Evolutionary conservation across 805 yeast species (phyloP).

Genomic region (Saccharomycopsis vini): DNA sequence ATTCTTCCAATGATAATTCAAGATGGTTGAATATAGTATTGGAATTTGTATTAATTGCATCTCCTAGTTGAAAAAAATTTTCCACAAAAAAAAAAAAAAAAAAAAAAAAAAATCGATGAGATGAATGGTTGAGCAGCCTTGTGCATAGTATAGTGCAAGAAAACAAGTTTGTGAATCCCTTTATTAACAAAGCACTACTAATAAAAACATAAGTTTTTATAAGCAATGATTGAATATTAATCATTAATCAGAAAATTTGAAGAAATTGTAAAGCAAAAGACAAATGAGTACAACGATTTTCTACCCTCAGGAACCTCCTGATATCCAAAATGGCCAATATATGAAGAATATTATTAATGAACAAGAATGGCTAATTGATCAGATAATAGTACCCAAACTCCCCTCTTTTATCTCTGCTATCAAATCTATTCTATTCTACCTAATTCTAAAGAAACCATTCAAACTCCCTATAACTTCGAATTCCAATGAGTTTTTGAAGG

Average conservation of each 20-base stretch:
- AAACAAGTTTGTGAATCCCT: no score
- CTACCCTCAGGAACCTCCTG: constrained; percentile 4
- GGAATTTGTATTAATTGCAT: no score
- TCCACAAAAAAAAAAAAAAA: neutral
- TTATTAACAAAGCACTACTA: no score
- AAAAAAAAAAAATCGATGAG: neutral
- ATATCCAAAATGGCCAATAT: neutral
- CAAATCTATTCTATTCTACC: constrained; percentile 11
- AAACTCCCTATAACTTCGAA: constrained; percentile 18
- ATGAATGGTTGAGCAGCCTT: neutral
- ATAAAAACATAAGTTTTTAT: no score
- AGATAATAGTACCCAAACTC: constrained; percentile 15
- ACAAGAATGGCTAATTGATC: constrained; percentile 16
- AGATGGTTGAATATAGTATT: no score
- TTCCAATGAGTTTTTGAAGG: constrained; percentile 15
- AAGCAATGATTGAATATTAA: no score
- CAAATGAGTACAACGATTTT: constrained; percentile 6
- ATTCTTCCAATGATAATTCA: no score
- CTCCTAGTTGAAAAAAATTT: no score
- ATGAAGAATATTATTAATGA: constrained; percentile 12
- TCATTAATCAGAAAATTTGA: no score
- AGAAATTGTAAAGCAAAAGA: no score
- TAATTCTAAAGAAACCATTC: constrained; percentile 14
- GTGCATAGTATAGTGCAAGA: no score
- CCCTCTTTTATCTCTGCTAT: constrained; percentile 14